Base-by-base conservation (phyloP, 2,329 filamentous ascomycete genomes). In the Stenocarpella maydis region DNA sequence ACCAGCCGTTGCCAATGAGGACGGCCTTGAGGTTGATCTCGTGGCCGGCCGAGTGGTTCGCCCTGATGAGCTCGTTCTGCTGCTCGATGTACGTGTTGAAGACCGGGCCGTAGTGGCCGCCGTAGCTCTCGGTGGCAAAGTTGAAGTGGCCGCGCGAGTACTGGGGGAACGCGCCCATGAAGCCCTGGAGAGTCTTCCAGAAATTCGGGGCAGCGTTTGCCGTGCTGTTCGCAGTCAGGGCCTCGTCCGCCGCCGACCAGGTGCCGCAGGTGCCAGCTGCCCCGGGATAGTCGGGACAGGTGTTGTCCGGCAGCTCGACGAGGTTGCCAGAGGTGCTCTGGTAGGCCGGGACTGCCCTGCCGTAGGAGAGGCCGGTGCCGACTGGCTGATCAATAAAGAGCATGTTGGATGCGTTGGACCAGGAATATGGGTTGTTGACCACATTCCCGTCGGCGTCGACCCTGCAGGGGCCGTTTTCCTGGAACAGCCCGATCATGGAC, bases 371-470 rank as follows among this genome's bases (percentile, higher is more conserved):
- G n/a, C 85, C 85, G 19, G 90, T 84, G 75, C 90, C 87, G 63
- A 88, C 87, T 21, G 87, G 87, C 75, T 90, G 87, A 66, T 86
- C 87, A 64, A 91, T 80, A 77, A 89, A 90, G 12, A 91, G 79
- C 75, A 91, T 79, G 74, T 91, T 91, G 26, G 83, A 84, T 53
- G 79, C 83, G 63, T 83, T 80, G 74, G 87, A 84, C 85, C 85
- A 88, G 26, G 84, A 82, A 80, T 83, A 87, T 0, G 85, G 85
- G 67, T 89, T 88, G 75, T 83, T 77, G 72, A 80, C 78, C 17
- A 82, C 79, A 19, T 82, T 77, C 63, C 82, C 78, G 37, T 80
- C 77, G 67, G 81, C 78, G 45, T 83, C 82, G 55, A 87, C 78
- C 60, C 77, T 71, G 70, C 79, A 81, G 0, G 79, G 79, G 0